Conservation (phyloP, 495 filamentous ascomycete genomes). For the Alectoria sarmentosa region DNA sequence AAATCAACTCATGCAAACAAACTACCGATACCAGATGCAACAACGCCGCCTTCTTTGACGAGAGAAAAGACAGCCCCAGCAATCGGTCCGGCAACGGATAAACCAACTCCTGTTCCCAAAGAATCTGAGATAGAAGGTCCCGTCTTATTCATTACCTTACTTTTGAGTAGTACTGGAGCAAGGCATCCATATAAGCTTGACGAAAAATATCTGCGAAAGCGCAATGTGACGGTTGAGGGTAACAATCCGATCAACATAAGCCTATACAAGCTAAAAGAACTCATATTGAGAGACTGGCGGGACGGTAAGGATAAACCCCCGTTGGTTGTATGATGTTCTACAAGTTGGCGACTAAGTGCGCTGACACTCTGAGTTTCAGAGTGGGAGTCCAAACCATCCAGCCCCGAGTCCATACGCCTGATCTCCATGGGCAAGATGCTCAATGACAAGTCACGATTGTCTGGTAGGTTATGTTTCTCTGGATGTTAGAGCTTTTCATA, state of each 20-base stretch:
- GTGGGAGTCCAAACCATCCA: slow-evolving; percentile 79
- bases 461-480: slow-evolving; percentile 42
- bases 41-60: slow-evolving; percentile 16
- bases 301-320: slow-evolving; percentile 41
- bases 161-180: slow-evolving; percentile 74
- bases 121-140: slow-evolving; percentile 41
- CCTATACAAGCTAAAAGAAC: slow-evolving; percentile 83
- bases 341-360: slow-evolving; percentile 6
- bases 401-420: slow-evolving; percentile 75
- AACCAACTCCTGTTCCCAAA: slow-evolving; percentile 29
- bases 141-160: slow-evolving; percentile 51
- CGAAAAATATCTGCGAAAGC: slow-evolving; percentile 73
- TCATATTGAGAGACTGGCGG: slow-evolving; percentile 86
- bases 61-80: slow-evolving; percentile 26
- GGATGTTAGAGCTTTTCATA: too few species aligned
- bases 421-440: slow-evolving; percentile 85
- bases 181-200: slow-evolving; percentile 84
- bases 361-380: slow-evolving; percentile 39
- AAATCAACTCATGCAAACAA: slow-evolving; percentile 2
- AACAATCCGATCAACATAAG: slow-evolving; percentile 82
- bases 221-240: slow-evolving; percentile 65
- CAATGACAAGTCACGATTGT: slow-evolving; percentile 76
- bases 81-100: slow-evolving; percentile 27
- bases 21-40: background rate
- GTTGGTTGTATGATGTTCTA: background rate